Conservation (phyloP, 2,329 filamentous ascomycete species). For the Daldinia eschscholtzii region DNA sequence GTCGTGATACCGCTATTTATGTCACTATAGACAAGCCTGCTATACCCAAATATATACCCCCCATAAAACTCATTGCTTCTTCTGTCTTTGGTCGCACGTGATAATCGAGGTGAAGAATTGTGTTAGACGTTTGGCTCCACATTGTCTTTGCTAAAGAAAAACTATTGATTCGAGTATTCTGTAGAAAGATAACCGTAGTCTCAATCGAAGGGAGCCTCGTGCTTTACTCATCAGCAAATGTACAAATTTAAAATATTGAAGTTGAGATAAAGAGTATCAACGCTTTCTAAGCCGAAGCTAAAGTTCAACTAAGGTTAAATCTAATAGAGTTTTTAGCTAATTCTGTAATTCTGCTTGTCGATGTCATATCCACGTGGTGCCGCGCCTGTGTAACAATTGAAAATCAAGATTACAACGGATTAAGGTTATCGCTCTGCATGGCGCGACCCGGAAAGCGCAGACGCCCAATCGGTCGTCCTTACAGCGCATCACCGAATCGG, state of each 20-base stretch:
- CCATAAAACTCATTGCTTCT: constrained; percentile 8
- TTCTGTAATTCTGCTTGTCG: background rate
- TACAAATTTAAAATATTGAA: background rate
- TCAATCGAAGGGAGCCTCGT: too few species aligned
- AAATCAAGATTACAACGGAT: background rate
- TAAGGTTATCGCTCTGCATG: constrained; percentile 10
- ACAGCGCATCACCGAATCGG: constrained; percentile 7
- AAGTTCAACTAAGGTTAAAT: constrained; percentile 2
- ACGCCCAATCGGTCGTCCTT: constrained; percentile 3
- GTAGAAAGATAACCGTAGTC: background rate
- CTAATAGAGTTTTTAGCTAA: background rate
- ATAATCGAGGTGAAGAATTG: background rate
- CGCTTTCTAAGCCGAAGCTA: background rate
- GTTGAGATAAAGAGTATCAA: background rate
- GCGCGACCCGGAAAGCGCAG: background rate
- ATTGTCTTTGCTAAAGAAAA: constrained; percentile 1
- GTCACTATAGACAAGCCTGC: constrained; percentile 25
- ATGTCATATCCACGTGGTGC: constrained; percentile 7
- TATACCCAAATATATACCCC: constrained; percentile 33
- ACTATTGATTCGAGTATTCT: constrained; percentile 27
- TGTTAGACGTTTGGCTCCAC: background rate
- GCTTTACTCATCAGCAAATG: background rate
- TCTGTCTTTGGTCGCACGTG: background rate
- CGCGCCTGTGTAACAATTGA: background rate
- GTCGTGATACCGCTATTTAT: constrained; percentile 1